Evolutionary conservation across 2,329 filamentous ascomycete species (phyloP).

Genomic region (Epichloe gansuensis): DNA sequence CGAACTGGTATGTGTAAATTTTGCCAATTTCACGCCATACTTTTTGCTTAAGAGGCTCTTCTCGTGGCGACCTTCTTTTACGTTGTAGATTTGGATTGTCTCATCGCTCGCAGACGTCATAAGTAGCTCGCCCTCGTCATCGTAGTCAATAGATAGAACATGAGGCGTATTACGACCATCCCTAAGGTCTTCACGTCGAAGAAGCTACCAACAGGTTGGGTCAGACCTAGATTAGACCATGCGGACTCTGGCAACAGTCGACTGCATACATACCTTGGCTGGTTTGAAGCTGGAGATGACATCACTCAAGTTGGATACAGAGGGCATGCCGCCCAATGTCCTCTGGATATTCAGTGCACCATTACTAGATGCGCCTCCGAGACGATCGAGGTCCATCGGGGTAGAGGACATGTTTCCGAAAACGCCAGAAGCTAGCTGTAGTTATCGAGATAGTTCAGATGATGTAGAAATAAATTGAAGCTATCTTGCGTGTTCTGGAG

Average conservation of each 20-base stretch:
- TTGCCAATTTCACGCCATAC: constrained; percentile 87
- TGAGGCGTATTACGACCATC: constrained; percentile 42
- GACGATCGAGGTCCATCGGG: constrained; percentile 44
- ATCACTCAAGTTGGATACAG: constrained; percentile 60
- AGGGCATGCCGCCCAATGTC: constrained; percentile 28
- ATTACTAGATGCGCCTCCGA: constrained; percentile 27
- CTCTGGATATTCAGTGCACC: constrained; percentile 40
- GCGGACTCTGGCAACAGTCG: neutral
- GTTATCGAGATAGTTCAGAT: too few species aligned
- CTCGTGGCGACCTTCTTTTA: constrained; percentile 77
- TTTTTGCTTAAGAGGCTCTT: constrained; percentile 92
- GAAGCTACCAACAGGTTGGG: constrained; percentile 27
- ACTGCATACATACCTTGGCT: constrained; percentile 49
- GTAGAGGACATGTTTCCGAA: constrained; percentile 33
- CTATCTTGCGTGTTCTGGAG: neutral
- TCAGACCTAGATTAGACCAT: neutral
- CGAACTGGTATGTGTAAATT: constrained; percentile 84
- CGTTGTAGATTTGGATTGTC: constrained; percentile 89
- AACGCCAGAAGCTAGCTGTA: neutral
- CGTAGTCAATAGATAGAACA: constrained; percentile 88
- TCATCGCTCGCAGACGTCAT: constrained; percentile 90
- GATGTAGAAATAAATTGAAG: neutral
- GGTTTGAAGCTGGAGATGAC: constrained; percentile 68
- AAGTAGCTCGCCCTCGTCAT: constrained; percentile 84
- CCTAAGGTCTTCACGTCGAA: constrained; percentile 45